phyloP scores from a whole-genome alignment of 1,139 yeast genomes.

The Yarrowia galli region DNA sequence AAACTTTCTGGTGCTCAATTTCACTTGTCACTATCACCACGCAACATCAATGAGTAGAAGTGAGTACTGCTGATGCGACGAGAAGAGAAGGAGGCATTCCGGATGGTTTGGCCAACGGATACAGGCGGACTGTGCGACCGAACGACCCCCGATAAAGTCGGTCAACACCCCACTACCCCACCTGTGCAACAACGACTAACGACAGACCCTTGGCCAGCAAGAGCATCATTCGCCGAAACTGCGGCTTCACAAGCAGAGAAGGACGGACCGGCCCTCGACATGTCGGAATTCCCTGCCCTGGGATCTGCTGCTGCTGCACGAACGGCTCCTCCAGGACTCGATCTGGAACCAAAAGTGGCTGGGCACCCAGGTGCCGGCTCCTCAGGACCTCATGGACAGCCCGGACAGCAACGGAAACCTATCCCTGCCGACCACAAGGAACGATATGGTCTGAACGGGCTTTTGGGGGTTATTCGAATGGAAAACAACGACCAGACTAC shows the following conservation, averaged over 20 bases:
- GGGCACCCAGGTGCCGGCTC: conserved; percentile 35
- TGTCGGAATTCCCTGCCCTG: conserved; percentile 48
- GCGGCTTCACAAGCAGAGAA: conserved; percentile 38
- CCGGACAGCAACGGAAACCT: conserved; percentile 35
- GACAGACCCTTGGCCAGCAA: conserved; percentile 40
- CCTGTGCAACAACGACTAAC: conserved; percentile 15
- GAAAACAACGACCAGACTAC: conserved; percentile 70
- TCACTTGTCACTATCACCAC: conserved; percentile 34
- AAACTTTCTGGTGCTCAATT: conserved; percentile 20
- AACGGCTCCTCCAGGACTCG: conserved; percentile 39
- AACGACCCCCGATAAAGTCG: neutral
- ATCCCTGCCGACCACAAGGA: conserved; percentile 46
- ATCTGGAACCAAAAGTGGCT: conserved; percentile 25
- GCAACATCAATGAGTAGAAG: conserved; percentile 37
- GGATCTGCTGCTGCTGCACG: conserved; percentile 43
- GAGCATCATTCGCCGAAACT: conserved; percentile 40
- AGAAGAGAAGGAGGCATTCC: neutral
- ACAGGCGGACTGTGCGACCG: neutral
- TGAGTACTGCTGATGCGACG: conserved; percentile 6
- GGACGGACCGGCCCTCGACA: conserved; percentile 43
- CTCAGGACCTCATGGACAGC: conserved; percentile 37
- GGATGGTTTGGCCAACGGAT: neutral
- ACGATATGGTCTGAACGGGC: conserved; percentile 74
- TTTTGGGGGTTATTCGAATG: conserved; percentile 71
- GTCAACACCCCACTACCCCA: neutral